Base-by-base conservation (phyloP, 148 eudicot genomes). In the Bassia scoparia region DNA sequence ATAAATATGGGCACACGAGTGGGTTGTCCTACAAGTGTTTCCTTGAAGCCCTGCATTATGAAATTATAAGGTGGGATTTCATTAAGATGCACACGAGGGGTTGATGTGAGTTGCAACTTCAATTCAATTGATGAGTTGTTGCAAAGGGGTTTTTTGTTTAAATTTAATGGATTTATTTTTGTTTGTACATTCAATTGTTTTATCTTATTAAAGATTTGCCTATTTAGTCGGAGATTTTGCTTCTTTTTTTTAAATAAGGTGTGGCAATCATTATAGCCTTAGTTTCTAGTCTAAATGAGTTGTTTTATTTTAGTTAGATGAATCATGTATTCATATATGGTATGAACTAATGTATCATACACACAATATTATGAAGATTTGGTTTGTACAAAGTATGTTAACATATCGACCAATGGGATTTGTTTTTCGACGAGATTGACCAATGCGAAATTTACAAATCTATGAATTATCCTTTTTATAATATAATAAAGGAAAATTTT, bases 51-150 rank as follows among this genome's bases (percentile, higher is more conserved):
- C 55, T 24, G 33, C 77, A 66, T 29, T 67, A 37, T 58, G 53
- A 15, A 13, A 29, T 13, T 61, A n/a, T 53, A 5, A 27, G 41
- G 35, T 76, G 33, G 60, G 60, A 61, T 69, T 33, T 69, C 37
- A 69, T 76, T 16, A 34, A 60, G 61, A 68, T 76, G 73, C 79
- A 50, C 79, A 76, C 79, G 79, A 46, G 60, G 64, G 68, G 26
- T 52, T 48, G 23, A 54, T 62, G 21, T 63, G 67, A 23, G 21
- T 49, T 23, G n/a, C n/a, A n/a, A n/a, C n/a, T n/a, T n/a, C 35
- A 13, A 13, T 4, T 48, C 33, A 16, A 43, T 58, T 17, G 4
- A 33, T 35, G 38, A 2, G 54, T 52, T 53, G 18, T 38, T 2
- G 38, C 35, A 53, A 4, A 50, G 16, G 0, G 69, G 69, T 52